Evolutionary conservation across 2,329 filamentous ascomycete species (phyloP), one percentile per base, ranked within the genome.

Genomic region (Alternaria sp.): DNA sequence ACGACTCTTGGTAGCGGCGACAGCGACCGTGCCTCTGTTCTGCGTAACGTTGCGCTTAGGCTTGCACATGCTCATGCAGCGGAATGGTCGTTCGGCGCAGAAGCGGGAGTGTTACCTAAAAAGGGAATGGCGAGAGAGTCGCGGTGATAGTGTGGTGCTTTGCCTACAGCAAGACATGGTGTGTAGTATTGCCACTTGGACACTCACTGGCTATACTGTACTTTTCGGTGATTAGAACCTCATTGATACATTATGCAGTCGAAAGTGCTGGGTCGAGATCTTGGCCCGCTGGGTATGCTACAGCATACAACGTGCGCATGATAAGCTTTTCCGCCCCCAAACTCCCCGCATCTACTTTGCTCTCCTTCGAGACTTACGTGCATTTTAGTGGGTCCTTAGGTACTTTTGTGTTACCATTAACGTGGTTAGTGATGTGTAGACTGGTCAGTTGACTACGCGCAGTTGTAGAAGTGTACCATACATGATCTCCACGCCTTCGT

Each of bases 281-380:
- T 15, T 21, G 40, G 6, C 21, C 15, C 28, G 49, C 49, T 15
- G 28, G 59, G 50, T 55, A 26, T 51, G 45, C 46, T 26, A 62
- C 63, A 26, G 59, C 32, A 46, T 26, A 62, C 63, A 45, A 58
- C 43, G 61, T 59, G 57, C 50, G 56, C 47, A 44, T 57, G 28
- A 57, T 62, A 64, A 67, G 61, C 67, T 59, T 66, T 64, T 54
- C 59, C 58, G 67, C 64, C 67, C 67, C 69, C 67, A 65, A 68
- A 51, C 25, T 56, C 65, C 67, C 65, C 61, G 57, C 67, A 61
- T 45, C 49, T 50, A 57, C n/a, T 30, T 23, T 57, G 23, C 49
- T 58, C 26, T 56, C 52, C 32, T 65, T 62, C 49, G 28, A 50
- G 59, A 58, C 61, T 55, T 61, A 55, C 57, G 56, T 58, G 49